Conservation (phyloP, 495 filamentous ascomycete genomes). For the Thermochaetoides thermophila region DNA sequence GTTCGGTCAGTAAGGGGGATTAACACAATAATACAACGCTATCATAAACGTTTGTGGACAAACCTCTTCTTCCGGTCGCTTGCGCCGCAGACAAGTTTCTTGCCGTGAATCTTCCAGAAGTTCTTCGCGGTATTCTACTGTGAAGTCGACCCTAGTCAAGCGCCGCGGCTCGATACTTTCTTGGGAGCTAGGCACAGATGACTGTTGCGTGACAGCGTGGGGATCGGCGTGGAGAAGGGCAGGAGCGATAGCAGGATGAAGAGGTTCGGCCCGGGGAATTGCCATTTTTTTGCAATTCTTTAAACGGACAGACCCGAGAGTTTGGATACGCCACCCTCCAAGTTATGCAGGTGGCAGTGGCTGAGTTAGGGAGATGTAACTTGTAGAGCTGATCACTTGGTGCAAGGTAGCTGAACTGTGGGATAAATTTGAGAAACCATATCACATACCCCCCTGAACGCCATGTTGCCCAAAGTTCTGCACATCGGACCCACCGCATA, state of each 20-base stretch:
- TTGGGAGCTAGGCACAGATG: no score
- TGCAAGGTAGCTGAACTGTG: no score
- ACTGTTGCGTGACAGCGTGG: background rate
- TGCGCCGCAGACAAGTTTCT: constrained; percentile 59
- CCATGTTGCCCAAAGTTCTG: no score
- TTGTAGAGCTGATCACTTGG: no score
- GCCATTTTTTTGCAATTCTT: background rate
- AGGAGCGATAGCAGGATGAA: background rate
- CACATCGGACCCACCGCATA: no score
- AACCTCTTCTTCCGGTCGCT: constrained; percentile 48
- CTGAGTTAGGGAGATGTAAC: background rate
- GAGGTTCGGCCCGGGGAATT: background rate
- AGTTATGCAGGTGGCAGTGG: background rate
- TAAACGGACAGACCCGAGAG: constrained; percentile 1
- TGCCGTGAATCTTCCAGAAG: constrained; percentile 51
- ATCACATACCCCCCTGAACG: no score
- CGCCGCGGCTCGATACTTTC: background rate
- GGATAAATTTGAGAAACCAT: no score
- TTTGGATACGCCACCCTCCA: constrained; percentile 1
- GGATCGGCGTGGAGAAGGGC: background rate
- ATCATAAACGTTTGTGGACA: background rate
- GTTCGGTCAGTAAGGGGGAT: background rate
- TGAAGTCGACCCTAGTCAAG: constrained; percentile 38
- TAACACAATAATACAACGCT: no score
- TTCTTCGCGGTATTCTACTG: constrained; percentile 42